Evolutionary conservation across 208 protist genomes (phyloP), one percentile per base, ranked within the genome.

Genomic region (Wallacemonas sp.): DNA sequence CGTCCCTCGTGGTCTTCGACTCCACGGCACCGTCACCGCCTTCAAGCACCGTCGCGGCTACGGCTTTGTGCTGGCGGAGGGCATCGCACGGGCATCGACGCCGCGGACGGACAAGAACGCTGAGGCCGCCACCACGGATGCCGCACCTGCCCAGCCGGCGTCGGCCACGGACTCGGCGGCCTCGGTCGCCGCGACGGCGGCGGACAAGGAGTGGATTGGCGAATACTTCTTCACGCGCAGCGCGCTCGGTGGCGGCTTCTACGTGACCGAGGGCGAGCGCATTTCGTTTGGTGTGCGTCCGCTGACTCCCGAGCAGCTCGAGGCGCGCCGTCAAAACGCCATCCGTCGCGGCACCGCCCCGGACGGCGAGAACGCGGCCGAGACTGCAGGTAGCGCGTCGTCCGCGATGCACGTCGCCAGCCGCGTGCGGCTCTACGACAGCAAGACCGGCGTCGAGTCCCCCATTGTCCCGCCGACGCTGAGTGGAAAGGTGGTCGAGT

Each of bases 1-100:
- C 38, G 50, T 57, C 16, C 52, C 52, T 26, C 52, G 52, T 41
- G 31, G 52, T 10, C 31, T 59, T 29, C 81, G 83, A 33, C 64
- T 89, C 57, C 79, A 89, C 61, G 88, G 88, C 42, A 94, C 84
- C 12, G 81, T 94, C 10, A 81, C 79, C 0, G 85, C 72, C 18
- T 94, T 92, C 62, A 94, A 87, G 74, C 85, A 94, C 65, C 84
- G 88, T n/a, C 79, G 86, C 18, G 88, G 88, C 42, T 94, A 92
- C 62, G 88, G 88, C n/a, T 94, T 94, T 72, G 49, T 94, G 0
- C 48, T 85, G 5, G 83, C 79, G 8, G 69, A 90, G 39, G 83
- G 82, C 33, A 22, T 81, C 18, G 64, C 72, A 28, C 12, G 57
- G 22, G 28, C 67, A 2, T 72, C 45, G 25, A 48, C 26, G 20